Percentiles rank a stretch among this genome's conserved stretches.
phyloP scores from a whole-genome alignment of 805 yeast species.

The Spathaspora girioi region DNA sequence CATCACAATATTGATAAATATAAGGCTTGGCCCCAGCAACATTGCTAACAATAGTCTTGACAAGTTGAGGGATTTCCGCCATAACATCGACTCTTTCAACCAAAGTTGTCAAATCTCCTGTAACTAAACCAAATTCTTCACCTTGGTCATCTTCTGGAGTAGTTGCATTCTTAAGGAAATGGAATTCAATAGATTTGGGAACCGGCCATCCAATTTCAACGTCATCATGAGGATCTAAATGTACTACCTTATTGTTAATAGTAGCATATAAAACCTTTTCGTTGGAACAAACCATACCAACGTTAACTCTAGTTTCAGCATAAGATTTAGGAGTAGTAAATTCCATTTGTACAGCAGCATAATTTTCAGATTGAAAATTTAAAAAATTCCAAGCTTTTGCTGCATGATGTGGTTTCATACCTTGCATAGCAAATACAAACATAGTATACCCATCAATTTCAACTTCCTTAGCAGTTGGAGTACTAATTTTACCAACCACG shows the following conservation, averaged over 20 bases:
- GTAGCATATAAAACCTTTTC: slow-evolving; percentile 63
- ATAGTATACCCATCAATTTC: slow-evolving; percentile 51
- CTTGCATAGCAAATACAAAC: slow-evolving; percentile 96
- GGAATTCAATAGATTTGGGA: slow-evolving; percentile 66
- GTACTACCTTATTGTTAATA: slow-evolving; percentile 60
- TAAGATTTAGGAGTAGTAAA: slow-evolving; percentile 92
- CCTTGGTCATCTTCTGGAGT: background rate
- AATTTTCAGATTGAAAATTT: slow-evolving; percentile 75
- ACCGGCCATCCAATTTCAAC: slow-evolving; percentile 85
- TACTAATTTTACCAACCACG: slow-evolving; percentile 60
- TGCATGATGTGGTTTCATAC: slow-evolving; percentile 99
- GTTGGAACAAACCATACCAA: slow-evolving; percentile 70
- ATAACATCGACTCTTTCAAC: slow-evolving; percentile 95
- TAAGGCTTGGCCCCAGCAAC: slow-evolving; percentile 97
- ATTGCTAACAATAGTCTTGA: slow-evolving; percentile 88
- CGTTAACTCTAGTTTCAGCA: slow-evolving; percentile 72
- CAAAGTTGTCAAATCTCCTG: slow-evolving; percentile 57
- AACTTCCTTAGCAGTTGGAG: slow-evolving; percentile 26
- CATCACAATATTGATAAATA: slow-evolving; percentile 86
- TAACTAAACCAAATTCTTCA: slow-evolving; percentile 45
- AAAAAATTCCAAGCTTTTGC: slow-evolving; percentile 96
- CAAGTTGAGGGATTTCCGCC: slow-evolving; percentile 94
- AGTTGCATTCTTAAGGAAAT: slow-evolving; percentile 39
- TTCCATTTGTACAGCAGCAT: slow-evolving; percentile 86
- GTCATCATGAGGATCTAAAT: slow-evolving; percentile 52